A percentile compares a stretch with the other conserved stretches of the same genome.
These are phyloP conservation scores for Polytolypa hystricis DNA, from an alignment of 2,329 filamentous ascomycete genomes.

Conservation along the genomic window DNA sequence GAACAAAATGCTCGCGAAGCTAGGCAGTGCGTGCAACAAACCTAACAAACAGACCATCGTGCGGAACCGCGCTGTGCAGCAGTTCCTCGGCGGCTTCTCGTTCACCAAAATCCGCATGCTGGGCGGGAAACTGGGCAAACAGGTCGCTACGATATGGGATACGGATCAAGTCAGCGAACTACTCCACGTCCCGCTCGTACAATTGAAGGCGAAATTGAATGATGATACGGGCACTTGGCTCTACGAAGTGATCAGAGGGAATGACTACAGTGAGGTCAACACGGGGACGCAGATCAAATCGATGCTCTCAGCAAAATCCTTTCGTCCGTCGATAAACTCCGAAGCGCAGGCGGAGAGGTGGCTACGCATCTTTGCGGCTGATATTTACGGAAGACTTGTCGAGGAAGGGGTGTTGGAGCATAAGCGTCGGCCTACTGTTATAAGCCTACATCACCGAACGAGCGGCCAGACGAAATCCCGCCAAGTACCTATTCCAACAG, in stretches of 20 bases:
- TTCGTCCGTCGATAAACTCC: constrained; percentile 69
- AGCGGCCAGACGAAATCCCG: constrained; percentile 63
- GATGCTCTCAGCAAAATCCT: constrained; percentile 95
- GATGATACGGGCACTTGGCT: constrained; percentile 81
- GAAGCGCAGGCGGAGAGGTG: constrained; percentile 70
- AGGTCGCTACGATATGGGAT: constrained; percentile 67
- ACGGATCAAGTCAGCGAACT: constrained; percentile 72
- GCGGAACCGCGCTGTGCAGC: constrained; percentile 65
- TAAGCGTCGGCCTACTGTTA: constrained; percentile 71
- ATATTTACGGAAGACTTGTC: constrained; percentile 79
- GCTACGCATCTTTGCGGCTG: constrained; percentile 82
- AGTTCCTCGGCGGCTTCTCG: constrained; percentile 75
- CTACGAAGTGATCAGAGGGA: constrained; percentile 71
- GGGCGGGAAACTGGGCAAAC: constrained; percentile 89
- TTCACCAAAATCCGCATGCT: constrained; percentile 91
- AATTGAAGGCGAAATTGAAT: constrained; percentile 65
- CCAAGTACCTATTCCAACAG: constrained; percentile 64
- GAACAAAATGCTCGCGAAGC: constrained; percentile 93
- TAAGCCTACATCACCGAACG: constrained; percentile 73
- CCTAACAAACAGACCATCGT: constrained; percentile 93
- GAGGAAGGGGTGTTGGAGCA: constrained; percentile 86
- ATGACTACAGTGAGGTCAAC: constrained; percentile 81
- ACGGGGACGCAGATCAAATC: constrained; percentile 88
- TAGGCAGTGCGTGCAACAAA: constrained; percentile 85
- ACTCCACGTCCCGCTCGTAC: constrained; percentile 58